phyloP scores from a whole-genome alignment of 2,329 filamentous ascomycete species.

The Phyllosticta paracitricarpa region DNA sequence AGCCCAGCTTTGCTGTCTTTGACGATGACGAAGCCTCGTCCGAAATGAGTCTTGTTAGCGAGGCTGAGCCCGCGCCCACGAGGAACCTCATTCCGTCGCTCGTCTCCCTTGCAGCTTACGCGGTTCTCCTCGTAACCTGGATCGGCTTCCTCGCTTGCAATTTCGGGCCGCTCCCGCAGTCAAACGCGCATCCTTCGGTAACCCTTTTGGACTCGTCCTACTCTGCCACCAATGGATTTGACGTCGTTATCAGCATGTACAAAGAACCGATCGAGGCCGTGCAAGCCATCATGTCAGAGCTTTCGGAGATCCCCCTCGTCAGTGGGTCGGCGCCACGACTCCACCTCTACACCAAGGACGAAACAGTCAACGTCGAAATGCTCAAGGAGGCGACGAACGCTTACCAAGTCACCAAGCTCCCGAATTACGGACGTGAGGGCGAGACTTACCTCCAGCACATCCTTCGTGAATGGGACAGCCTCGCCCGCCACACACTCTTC shows the following conservation, averaged over 20 bases:
- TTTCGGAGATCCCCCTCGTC: constrained; percentile 17
- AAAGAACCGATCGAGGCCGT: constrained; percentile 23
- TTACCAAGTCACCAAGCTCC: constrained; percentile 20
- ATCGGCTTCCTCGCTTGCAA: constrained; percentile 4
- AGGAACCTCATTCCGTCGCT: neutral
- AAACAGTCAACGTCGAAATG: neutral
- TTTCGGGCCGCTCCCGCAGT: neutral
- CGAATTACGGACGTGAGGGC: constrained; percentile 18
- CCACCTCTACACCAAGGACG: constrained; percentile 26
- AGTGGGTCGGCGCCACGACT: constrained; percentile 14
- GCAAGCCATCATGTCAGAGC: constrained; percentile 14
- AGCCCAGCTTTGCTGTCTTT: neutral
- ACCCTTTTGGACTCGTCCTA: constrained; percentile 16
- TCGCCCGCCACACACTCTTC: constrained; percentile 17
- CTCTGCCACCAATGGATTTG: constrained; percentile 14
- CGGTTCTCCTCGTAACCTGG: constrained; percentile 3
- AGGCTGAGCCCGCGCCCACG: neutral
- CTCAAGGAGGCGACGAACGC: constrained; percentile 18
- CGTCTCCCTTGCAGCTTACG: constrained; percentile 2
- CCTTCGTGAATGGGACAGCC: constrained; percentile 15
- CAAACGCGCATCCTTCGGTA: neutral
- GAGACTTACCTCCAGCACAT: constrained; percentile 19
- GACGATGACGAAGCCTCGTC: neutral
- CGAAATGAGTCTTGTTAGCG: neutral
- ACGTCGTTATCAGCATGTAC: constrained; percentile 31